Conservation (phyloP, 2,329 filamentous ascomycete genomes). For the Reticulascus tulasneorum region DNA sequence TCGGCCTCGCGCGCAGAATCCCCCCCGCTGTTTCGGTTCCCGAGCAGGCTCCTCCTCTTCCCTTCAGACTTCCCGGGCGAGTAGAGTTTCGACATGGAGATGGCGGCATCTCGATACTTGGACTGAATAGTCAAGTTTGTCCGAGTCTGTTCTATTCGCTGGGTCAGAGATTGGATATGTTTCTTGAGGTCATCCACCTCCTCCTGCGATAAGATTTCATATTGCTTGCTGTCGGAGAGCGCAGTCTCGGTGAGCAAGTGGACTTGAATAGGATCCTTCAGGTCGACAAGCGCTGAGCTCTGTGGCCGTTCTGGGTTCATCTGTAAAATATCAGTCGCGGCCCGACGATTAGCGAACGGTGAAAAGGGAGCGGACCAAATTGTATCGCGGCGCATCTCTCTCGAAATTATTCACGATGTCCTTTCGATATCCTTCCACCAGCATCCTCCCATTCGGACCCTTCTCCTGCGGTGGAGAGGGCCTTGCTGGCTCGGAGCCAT, state of each 20-base stretch:
- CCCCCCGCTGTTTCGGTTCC: constrained; percentile 46
- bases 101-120: constrained; percentile 90
- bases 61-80: constrained; percentile 48
- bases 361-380: constrained; percentile 53
- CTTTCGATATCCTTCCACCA: constrained; percentile 56
- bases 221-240: constrained; percentile 80
- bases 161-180: constrained; percentile 66
- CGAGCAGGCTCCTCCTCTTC: constrained; percentile 45
- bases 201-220: constrained; percentile 81
- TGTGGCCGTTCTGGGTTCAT: constrained; percentile 47
- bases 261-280: constrained; percentile 73
- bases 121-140: constrained; percentile 84
- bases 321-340: constrained; percentile 28
- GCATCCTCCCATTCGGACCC: constrained; percentile 40
- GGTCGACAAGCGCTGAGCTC: constrained; percentile 55
- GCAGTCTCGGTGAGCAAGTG: constrained; percentile 93
- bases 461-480: constrained; percentile 27
- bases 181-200: constrained; percentile 92
- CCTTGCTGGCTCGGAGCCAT: constrained; percentile 29
- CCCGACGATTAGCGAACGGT: neutral
- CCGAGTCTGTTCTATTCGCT: constrained; percentile 76
- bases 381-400: constrained; percentile 44
- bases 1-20: constrained; percentile 60
- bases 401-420: constrained; percentile 52
- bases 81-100: constrained; percentile 80